Percentiles rank a stretch among this genome's conserved stretches.
Evolutionary conservation across 1,139 yeast species (phyloP).

Genomic region (Debaryomyces udenii): DNA sequence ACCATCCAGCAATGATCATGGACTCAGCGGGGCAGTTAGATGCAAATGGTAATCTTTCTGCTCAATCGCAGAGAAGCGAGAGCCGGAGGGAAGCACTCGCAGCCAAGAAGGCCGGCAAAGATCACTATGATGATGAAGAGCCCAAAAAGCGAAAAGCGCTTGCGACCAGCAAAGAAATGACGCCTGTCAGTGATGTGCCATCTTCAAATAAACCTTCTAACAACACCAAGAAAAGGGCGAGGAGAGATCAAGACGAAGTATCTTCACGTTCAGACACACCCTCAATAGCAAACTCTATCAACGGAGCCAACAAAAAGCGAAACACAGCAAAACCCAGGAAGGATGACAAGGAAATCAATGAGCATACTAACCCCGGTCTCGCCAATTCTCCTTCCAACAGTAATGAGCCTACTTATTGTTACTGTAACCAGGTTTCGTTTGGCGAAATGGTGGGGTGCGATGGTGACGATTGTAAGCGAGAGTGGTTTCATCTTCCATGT

Average conservation of each 20-base stretch:
- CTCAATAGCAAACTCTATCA: conserved; percentile 10
- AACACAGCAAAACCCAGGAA: conserved; percentile 27
- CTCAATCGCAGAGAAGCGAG: conserved; percentile 76
- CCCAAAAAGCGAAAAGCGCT: conserved; percentile 13
- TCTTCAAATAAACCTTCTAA: conserved; percentile 5
- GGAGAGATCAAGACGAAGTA: conserved; percentile 22
- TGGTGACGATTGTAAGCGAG: conserved; percentile 88
- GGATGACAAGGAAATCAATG: conserved; percentile 26
- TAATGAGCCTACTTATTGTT: conserved; percentile 86
- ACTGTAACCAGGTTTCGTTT: conserved; percentile 93
- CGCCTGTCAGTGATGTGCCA: conserved; percentile 9
- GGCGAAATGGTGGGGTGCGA: conserved; percentile 99
- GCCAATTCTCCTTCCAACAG: conserved; percentile 11
- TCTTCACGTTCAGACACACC: conserved; percentile 24
- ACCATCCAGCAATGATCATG: conserved; percentile 86
- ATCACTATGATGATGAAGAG: conserved; percentile 37
- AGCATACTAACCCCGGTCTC: conserved; percentile 1
- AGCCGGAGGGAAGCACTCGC: conserved; percentile 91
- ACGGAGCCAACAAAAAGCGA: conserved; percentile 27
- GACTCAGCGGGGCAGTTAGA: conserved; percentile 47
- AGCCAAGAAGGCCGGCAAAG: conserved; percentile 66
- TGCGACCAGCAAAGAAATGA: conserved; percentile 9
- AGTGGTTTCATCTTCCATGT: conserved; percentile 98
- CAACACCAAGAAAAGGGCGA: conserved; percentile 22
- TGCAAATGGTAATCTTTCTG: conserved; percentile 49